Evolutionary conservation across 805 yeast species (phyloP).

Genomic region (Teunomyces funiuensis): DNA sequence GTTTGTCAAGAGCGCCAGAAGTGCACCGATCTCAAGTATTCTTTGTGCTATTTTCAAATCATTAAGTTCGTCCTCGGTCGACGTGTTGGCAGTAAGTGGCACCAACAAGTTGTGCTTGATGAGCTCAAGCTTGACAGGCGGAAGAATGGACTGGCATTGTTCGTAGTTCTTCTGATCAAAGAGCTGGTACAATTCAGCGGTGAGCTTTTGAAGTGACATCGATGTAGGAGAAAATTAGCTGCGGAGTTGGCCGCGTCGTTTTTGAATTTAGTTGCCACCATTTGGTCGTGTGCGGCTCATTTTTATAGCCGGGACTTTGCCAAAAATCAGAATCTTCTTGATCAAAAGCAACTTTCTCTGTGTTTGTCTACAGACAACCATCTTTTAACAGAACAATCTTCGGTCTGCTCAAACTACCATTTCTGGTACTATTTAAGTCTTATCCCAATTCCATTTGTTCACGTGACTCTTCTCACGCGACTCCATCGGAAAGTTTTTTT

Average conservation of each 20-base stretch:
- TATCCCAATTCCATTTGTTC: too few relatives aligned
- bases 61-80: constrained; percentile 43
- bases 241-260: neutral
- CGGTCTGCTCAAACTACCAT: too few relatives aligned
- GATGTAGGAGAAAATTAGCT: neutral
- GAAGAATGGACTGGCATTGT: constrained; percentile 59
- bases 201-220: constrained; percentile 67
- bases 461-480: neutral
- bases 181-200: constrained; percentile 64
- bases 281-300: neutral
- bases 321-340: too few relatives aligned
- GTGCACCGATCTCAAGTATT: constrained; percentile 85
- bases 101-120: constrained; percentile 75
- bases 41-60: constrained; percentile 80
- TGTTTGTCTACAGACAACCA: too few relatives aligned
- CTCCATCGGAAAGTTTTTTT: constrained; percentile 5
- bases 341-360: too few relatives aligned
- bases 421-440: too few relatives aligned
- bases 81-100: constrained; percentile 47
- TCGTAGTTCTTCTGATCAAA: constrained; percentile 63
- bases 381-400: too few relatives aligned
- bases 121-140: constrained; percentile 74
- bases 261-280: neutral
- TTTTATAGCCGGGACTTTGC: neutral
- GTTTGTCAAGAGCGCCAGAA: constrained; percentile 65